Base-by-base conservation (phyloP, 177 flowering plant species). In the Vitis hybrid region DNA sequence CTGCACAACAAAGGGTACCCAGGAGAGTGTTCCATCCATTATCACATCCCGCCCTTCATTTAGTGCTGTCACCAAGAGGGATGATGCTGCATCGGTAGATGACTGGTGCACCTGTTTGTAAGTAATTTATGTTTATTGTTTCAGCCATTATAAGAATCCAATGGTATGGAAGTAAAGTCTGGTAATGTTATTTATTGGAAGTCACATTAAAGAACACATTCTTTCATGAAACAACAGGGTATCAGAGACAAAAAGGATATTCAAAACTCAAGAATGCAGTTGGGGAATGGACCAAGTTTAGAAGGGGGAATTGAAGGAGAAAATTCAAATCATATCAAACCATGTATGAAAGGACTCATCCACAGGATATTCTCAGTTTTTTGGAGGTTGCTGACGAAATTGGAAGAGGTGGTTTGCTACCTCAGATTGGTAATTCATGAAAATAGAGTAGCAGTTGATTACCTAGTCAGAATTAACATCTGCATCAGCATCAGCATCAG, bases 1-100 rank as follows among this genome's bases (percentile, higher is more conserved):
- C 75, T 89, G 94, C 69, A 82, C 83, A n/a, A 88, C 92, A 70
- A 86, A 89, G 22, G 94, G 90, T 45, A 75, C 77, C 92, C 94
- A 89, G 8, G 89, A 85, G 48, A 89, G 88, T n/a, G 91, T 87
- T 15, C 91, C 93, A 72, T 89, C 92, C 94, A 88, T 89, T 19
- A 86, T 89, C 62, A 89, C 94, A 69, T 88, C 92, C 45, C 92
- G 72, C 15, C 92, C 94, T 76, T 89, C 90, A 58, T 89, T 88
- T 2, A 88, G 83, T 69, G 94, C 92, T 60, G 94, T 88, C 60
- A 89, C 94, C 49, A 89, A 77, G 4, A 89, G 86, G 15, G 94
- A 89, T 33, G 94, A 86, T 67, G 94, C 94, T 72, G 94, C 92
- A 66, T 89, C 89, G 22, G 92, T 85, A 10, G 94, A 87, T 71